Base-by-base conservation (phyloP, 768 basidiomycete genomes). In the Antrodiella citrinella region DNA sequence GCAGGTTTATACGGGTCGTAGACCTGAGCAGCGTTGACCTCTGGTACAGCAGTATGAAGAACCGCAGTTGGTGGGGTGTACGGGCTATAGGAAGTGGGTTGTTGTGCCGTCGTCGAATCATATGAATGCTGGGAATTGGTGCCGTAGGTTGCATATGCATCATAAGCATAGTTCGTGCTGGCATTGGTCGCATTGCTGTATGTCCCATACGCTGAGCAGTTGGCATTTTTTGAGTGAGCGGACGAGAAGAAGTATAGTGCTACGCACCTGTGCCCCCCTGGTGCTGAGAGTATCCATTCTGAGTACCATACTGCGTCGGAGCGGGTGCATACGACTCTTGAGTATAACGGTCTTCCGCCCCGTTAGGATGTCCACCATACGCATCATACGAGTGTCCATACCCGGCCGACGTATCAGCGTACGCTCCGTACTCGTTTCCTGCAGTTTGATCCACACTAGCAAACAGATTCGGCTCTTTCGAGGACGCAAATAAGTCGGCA, bases 1-100 rank as follows among this genome's bases (percentile, higher is more conserved):
- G 54, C 26, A 11, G 54, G 55, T 41, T 59, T 62, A 53, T 65
- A 65, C 10, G 56, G 57, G 45, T 68, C 62, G 44, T 70, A 65
- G n/a, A 59, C 35, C 5, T 61, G 46, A 30, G 59, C 62, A 26
- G 52, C 54, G 63, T 59, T 48, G 65, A 22, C 25, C 5, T 43
- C 24, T 19, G 61, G 54, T 42, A 56, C 56, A 22, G 53, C 26
- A 4, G 55, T 49, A 5, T 57, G 40, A 21, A 59, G 58, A 26
- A 48, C 49, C 19, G 56, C 26, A 39, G 54, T 47, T 4, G 62
- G 44, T 38, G 57, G 59, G 44, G 55, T 51, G 51, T 65, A 65
- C 2, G 48, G 41, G n/a, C 13, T 49, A 26, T 52, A 50, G 21
- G 54, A 26, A 7, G 54, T 38, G n/a, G 51, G 26, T 35, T n/a